Conservation (phyloP, 805 yeast species). For the Starmerella bacillaris region DNA sequence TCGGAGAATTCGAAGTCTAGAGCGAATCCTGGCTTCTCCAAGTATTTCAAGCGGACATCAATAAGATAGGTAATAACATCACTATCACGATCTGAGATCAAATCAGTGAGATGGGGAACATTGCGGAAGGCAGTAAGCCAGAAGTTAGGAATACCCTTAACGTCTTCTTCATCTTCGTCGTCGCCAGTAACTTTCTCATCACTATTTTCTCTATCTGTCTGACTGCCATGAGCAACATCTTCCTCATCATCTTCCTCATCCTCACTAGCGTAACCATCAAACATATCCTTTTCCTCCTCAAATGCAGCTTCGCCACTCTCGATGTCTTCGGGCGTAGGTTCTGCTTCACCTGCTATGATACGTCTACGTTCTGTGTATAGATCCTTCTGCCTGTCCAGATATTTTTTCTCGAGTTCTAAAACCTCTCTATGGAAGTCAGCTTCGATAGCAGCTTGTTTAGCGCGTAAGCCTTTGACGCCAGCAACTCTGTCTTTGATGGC, state of each 20-base stretch:
- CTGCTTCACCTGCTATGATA: slow-evolving; percentile 51
- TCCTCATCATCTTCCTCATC: slow-evolving; percentile 28
- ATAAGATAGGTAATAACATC: slow-evolving; percentile 54
- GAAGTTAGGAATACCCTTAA: slow-evolving; percentile 76
- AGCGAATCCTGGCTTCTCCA: slow-evolving; percentile 70
- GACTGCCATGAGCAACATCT: slow-evolving; percentile 21
- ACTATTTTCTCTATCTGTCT: too few relatives aligned
- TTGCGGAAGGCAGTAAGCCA: slow-evolving; percentile 94
- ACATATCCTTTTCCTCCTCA: slow-evolving; percentile 32
- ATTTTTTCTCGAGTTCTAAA: slow-evolving; percentile 70
- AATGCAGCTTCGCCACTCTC: slow-evolving; percentile 59
- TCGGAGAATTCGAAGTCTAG: slow-evolving; percentile 62
- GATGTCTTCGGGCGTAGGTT: slow-evolving; percentile 65
- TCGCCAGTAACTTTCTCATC: slow-evolving; percentile 29
- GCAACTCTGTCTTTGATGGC: slow-evolving; percentile 56
- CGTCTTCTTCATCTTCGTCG: slow-evolving; percentile 28
- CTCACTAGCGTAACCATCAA: slow-evolving; percentile 29
- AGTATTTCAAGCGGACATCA: slow-evolving; percentile 63
- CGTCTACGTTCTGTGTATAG: slow-evolving; percentile 54
- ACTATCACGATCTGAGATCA: slow-evolving; percentile 75
- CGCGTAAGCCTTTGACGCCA: slow-evolving; percentile 69
- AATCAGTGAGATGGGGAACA: slow-evolving; percentile 59
- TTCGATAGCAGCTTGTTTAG: slow-evolving; percentile 62
- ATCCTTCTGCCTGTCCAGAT: slow-evolving; percentile 52
- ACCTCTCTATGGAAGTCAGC: slow-evolving; percentile 82